Percentiles rank a stretch among this genome's conserved stretches.
Evolutionary conservation across 805 yeast species (phyloP).

Genomic region (Metschnikowia henanensis): DNA sequence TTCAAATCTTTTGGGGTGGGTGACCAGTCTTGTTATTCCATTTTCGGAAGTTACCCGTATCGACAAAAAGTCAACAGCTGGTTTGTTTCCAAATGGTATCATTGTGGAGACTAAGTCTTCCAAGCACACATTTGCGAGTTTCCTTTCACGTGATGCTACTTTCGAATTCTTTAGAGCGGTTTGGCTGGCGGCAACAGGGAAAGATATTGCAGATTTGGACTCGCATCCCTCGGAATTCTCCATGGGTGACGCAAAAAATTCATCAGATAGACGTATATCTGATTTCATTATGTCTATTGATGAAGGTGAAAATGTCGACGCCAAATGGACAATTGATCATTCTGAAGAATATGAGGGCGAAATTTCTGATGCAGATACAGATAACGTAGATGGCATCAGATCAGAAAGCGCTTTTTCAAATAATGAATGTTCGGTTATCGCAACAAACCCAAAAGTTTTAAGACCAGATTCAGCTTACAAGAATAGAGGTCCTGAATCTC

Average conservation of each 20-base stretch:
- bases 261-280: slow-evolving; percentile 13
- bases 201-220: slow-evolving; percentile 16
- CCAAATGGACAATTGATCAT: slow-evolving; percentile 5
- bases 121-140: slow-evolving; percentile 82
- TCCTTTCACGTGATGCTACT: slow-evolving; percentile 77
- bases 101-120: slow-evolving; percentile 61
- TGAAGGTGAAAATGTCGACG: slow-evolving; percentile 16
- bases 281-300: slow-evolving; percentile 18
- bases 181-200: slow-evolving; percentile 49
- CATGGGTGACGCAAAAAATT: slow-evolving; percentile 1
- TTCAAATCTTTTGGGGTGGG: slow-evolving; percentile 88
- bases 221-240: slow-evolving; percentile 1
- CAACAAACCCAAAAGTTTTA: slow-evolving; percentile 26
- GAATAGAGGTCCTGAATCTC: slow-evolving; percentile 43
- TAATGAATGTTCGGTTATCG: neutral
- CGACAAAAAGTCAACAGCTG: slow-evolving; percentile 85
- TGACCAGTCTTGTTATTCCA: slow-evolving; percentile 73
- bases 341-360: slow-evolving; percentile 13
- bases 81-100: slow-evolving; percentile 89
- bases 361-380: neutral
- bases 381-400: neutral
- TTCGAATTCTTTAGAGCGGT: slow-evolving; percentile 65
- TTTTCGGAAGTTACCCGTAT: slow-evolving; percentile 67
- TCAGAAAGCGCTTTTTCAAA: neutral
- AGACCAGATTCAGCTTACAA: slow-evolving; percentile 38